Evolutionary conservation across 257 asterid genomes (phyloP).

Genomic region (Fraxinus excelsior): DNA sequence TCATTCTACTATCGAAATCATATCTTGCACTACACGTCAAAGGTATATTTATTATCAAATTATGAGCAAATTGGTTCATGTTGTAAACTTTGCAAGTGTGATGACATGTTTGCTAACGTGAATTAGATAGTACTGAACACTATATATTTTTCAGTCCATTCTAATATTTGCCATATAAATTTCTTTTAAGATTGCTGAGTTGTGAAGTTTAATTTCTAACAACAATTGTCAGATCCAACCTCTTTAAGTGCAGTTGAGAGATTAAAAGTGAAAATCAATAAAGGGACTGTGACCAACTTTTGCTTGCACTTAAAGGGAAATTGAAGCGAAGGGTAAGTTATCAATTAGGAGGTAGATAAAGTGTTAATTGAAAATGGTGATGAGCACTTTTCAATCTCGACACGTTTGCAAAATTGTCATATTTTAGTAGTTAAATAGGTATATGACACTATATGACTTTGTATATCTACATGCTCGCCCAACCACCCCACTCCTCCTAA

Average conservation of each 20-base stretch:
- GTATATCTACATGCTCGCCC: too few relatives aligned
- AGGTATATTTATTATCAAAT: not conserved
- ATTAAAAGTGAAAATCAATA: conserved; percentile 33
- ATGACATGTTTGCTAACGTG: not conserved
- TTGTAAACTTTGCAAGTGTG: not conserved
- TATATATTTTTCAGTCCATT: not conserved
- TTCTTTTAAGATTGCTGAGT: conserved; percentile 37
- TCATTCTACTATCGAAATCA: too few relatives aligned
- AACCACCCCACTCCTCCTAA: too few relatives aligned
- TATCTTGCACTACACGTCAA: not conserved
- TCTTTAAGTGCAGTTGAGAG: conserved; percentile 26
- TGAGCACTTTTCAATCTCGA: not conserved
- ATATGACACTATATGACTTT: not conserved
- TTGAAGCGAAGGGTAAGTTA: conserved; percentile 12
- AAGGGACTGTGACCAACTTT: conserved; percentile 25
- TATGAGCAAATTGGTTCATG: not conserved
- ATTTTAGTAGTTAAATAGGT: not conserved
- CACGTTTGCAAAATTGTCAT: not conserved
- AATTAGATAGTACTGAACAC: not conserved
- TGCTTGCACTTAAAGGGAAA: conserved; percentile 49
- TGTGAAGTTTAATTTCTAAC: conserved; percentile 42
- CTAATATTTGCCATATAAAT: conserved; percentile 9
- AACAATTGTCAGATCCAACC: conserved; percentile 22
- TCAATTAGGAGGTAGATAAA: not conserved
- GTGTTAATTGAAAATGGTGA: not conserved